Percentiles rank a stretch among this genome's conserved stretches.
These are phyloP conservation scores for Entomortierella parvispora DNA, from an alignment of 192 early-diverging fungal species.

Conservation along the genomic window DNA sequence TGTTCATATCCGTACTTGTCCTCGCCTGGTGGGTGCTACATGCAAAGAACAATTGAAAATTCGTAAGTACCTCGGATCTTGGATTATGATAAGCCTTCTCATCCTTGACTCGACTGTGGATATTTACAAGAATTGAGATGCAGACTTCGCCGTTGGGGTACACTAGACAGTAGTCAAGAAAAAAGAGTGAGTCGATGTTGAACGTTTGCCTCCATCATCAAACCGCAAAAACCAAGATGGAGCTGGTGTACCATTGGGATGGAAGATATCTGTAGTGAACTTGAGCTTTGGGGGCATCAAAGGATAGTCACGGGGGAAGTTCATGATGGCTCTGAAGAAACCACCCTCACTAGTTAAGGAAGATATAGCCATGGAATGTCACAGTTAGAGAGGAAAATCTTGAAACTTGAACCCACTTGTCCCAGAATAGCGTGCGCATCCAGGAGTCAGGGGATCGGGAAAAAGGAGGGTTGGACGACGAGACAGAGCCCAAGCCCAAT, in stretches of 20 bases:
- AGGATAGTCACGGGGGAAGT: slow-evolving; percentile 84
- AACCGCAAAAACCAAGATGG: background rate
- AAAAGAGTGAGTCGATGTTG: background rate
- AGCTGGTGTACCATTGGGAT: slow-evolving; percentile 79
- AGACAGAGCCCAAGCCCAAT: background rate
- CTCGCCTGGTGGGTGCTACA: slow-evolving; percentile 78
- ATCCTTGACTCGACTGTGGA: slow-evolving; percentile 11
- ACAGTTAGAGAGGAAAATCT: slow-evolving; percentile 5
- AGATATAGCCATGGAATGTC: background rate
- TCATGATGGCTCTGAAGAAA: slow-evolving; percentile 87
- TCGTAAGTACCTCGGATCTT: background rate
- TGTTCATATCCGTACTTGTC: slow-evolving; percentile 94
- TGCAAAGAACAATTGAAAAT: background rate
- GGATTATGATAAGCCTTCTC: background rate
- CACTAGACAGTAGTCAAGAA: slow-evolving; percentile 53
- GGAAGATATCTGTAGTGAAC: slow-evolving; percentile 91
- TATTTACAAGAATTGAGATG: slow-evolving; percentile 95
- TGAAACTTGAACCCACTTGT: background rate
- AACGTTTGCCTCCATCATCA: background rate
- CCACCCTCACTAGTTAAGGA: slow-evolving; percentile 83
- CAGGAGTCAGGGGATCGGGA: slow-evolving; percentile 3
- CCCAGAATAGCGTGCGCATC: too few relatives aligned
- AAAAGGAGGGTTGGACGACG: background rate
- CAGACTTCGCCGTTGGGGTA: slow-evolving; percentile 92
- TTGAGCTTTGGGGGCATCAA: slow-evolving; percentile 88